A percentile compares a stretch with the other conserved stretches of the same genome.
Conservation (phyloP, 768 basidiomycete genomes). For the Calocybe gangraenosa region DNA sequence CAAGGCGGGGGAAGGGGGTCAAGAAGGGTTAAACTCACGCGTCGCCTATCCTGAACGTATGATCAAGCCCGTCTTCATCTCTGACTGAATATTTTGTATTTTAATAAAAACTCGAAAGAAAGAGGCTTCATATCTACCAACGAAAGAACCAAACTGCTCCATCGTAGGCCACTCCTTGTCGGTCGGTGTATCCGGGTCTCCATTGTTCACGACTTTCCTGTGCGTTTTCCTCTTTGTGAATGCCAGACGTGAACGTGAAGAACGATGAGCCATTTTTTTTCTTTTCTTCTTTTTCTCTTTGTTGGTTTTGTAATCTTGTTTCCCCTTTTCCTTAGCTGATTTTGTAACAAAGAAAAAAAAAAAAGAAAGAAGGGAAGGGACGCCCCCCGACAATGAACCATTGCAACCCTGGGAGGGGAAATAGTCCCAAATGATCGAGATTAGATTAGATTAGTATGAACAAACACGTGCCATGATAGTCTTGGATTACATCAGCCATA, state of each 20-base stretch:
- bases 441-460: too few species aligned
- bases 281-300: not conserved
- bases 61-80: slow-evolving; percentile 27
- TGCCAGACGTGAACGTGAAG: too few species aligned
- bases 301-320: too few species aligned
- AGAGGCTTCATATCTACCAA: slow-evolving; percentile 16
- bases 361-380: too few species aligned
- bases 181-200: slow-evolving; percentile 15
- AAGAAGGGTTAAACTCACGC: slow-evolving; percentile 24
- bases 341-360: too few species aligned
- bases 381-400: too few species aligned
- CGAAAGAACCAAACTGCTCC: slow-evolving; percentile 19
- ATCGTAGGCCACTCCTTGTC: slow-evolving; percentile 14
- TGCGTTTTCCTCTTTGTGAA: slow-evolving; percentile 12
- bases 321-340: too few species aligned
- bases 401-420: too few species aligned
- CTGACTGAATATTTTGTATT: slow-evolving; percentile 14
- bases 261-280: not conserved
- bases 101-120: not conserved
- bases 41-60: slow-evolving; percentile 27
- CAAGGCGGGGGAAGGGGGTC: not conserved
- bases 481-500: slow-evolving; percentile 11
- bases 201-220: slow-evolving; percentile 1
- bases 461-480: too few species aligned
- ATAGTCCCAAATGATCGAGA: too few species aligned